Conservation (phyloP, 2,329 filamentous ascomycete genomes). For the Anisogramma anomala region DNA sequence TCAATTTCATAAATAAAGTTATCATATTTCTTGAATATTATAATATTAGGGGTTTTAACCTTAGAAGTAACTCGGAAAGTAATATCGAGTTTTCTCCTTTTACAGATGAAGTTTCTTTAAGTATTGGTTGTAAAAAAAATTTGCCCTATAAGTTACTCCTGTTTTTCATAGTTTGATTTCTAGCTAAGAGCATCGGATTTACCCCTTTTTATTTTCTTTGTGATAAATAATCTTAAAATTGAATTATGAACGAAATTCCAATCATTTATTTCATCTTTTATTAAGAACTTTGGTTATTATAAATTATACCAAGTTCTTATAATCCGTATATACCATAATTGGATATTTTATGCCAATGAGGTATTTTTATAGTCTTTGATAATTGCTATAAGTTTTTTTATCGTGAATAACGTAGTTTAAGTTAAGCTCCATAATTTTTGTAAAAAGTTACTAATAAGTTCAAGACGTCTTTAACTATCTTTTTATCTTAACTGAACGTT, state of each 20-base stretch:
- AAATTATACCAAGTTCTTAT: too few relatives aligned
- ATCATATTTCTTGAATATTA: too few relatives aligned
- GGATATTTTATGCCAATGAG: too few relatives aligned
- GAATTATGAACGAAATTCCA: constrained; percentile 15
- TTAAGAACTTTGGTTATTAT: too few relatives aligned
- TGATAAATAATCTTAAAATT: background rate
- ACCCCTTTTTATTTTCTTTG: constrained; percentile 9
- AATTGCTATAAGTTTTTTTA: constrained; percentile 5
- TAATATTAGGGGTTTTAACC: background rate
- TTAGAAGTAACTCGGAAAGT: background rate
- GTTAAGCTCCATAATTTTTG: constrained; percentile 16
- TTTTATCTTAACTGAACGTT: constrained; percentile 15
- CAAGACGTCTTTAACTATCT: constrained; percentile 7
- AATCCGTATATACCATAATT: too few relatives aligned
- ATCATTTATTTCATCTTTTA: too few relatives aligned
- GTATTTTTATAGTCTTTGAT: too few relatives aligned
- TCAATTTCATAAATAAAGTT: too few relatives aligned
- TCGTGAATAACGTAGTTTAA: constrained; percentile 18
- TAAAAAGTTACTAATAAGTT: constrained; percentile 14
- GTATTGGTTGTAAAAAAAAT: too few relatives aligned
- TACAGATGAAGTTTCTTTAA: too few relatives aligned
- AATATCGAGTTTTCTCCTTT: too few relatives aligned
- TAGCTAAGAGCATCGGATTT: constrained; percentile 15
- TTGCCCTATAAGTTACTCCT: background rate
- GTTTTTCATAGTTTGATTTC: background rate